Percentiles rank a stretch among this genome's conserved stretches.
Conservation (phyloP, 179 eudicot genomes). For the Gypsophila paniculata region DNA sequence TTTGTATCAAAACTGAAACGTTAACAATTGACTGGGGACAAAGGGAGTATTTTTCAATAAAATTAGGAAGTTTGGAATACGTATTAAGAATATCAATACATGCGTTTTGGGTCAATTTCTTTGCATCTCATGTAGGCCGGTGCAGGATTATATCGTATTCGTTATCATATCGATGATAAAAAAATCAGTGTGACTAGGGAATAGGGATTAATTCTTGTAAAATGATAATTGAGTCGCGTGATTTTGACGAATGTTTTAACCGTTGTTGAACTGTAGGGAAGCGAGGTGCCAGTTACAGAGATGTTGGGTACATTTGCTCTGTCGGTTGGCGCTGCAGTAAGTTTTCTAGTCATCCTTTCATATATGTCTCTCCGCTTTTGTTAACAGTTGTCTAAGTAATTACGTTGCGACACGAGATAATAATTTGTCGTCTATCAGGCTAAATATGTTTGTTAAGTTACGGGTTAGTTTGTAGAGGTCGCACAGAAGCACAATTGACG, state of each 20-base stretch:
- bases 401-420: neutral
- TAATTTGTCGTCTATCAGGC: neutral
- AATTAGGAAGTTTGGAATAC: too few relatives aligned
- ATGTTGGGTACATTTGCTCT: conserved; percentile 94
- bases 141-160: too few relatives aligned
- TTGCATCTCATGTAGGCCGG: too few relatives aligned
- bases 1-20: too few relatives aligned
- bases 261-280: conserved; percentile 51
- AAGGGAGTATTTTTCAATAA: too few relatives aligned
- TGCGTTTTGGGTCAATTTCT: too few relatives aligned
- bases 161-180: too few relatives aligned
- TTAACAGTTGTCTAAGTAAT: neutral
- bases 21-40: too few relatives aligned
- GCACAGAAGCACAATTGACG: neutral
- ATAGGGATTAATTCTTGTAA: too few relatives aligned
- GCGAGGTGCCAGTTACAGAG: conserved; percentile 72
- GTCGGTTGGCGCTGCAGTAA: conserved; percentile 92
- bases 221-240: neutral
- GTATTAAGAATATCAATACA: too few relatives aligned
- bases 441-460: neutral
- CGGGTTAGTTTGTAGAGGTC: neutral
- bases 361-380: neutral
- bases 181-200: too few relatives aligned
- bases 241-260: neutral
- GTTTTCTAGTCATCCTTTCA: conserved; percentile 18